These are phyloP conservation scores for Penicillium lividum DNA, from an alignment of 495 filamentous ascomycete genomes.

Conservation along the genomic window DNA sequence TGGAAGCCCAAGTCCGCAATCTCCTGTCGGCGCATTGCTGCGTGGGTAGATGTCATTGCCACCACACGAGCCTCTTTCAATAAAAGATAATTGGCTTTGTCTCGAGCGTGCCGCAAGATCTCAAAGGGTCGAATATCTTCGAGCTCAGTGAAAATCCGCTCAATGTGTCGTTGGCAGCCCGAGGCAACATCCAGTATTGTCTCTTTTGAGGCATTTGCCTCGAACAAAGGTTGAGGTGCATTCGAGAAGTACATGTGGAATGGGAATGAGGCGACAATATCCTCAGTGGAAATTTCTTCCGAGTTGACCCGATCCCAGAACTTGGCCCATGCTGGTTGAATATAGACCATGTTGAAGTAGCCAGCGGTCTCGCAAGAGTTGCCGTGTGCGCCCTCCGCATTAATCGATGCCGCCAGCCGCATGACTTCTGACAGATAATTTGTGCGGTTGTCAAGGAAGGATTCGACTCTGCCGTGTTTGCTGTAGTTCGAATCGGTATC, in stretches of 20 bases:
- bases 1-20: slow-evolving; percentile 91
- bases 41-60: slow-evolving; percentile 98
- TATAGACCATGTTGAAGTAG: slow-evolving; percentile 92
- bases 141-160: slow-evolving; percentile 88
- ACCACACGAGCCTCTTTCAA: slow-evolving; percentile 94
- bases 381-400: slow-evolving; percentile 86
- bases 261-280: slow-evolving; percentile 77
- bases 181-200: slow-evolving; percentile 71
- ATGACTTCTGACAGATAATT: slow-evolving; percentile 81
- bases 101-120: slow-evolving; percentile 80
- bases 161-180: slow-evolving; percentile 88
- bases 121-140: slow-evolving; percentile 96
- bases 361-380: slow-evolving; percentile 95
- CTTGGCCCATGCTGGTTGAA: slow-evolving; percentile 83
- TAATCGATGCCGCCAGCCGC: slow-evolving; percentile 77
- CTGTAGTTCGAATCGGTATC: slow-evolving; percentile 85
- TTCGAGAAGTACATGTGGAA: slow-evolving; percentile 88
- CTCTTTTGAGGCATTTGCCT: slow-evolving; percentile 61
- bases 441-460: slow-evolving; percentile 86
- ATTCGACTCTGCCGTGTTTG: slow-evolving; percentile 94
- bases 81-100: slow-evolving; percentile 94
- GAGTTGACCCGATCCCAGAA: slow-evolving; percentile 66
- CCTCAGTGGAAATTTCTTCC: slow-evolving; percentile 53
- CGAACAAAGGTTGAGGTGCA: slow-evolving; percentile 83
- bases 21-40: slow-evolving; percentile 93